Base-by-base conservation (phyloP, 164 flowering plant species). In the Stephania cephalantha region DNA sequence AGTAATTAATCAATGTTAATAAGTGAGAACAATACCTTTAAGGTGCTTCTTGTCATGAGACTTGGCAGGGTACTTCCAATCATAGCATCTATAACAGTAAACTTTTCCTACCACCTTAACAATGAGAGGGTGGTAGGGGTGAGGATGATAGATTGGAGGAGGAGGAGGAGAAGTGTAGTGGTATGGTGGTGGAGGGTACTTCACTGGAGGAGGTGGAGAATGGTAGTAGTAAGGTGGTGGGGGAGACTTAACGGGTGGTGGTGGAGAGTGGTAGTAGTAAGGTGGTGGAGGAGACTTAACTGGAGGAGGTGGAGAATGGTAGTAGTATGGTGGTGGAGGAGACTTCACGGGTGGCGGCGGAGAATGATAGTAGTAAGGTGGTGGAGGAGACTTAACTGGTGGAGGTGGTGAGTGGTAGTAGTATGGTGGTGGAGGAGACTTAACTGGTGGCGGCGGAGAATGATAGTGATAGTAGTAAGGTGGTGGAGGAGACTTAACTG, bases 11-110 rank as follows among this genome's bases (percentile, higher is more conserved):
- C 45, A 29, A 30, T 11, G 15, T 68, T 25, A 68, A 35, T 17
- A 35, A 13, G 45, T 29, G 17, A 55, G 20, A 46, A 35, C 17
- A 63, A 6, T 84, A 91, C 93, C 96, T 82, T 88, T 81, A 78
- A 91, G 93, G 42, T 87, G 96, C 68, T 89, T 87, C 86, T 88
- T 91, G 81, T 82, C 84, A 68, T 91, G 92, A 50, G 93, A 89
- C 77, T 89, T 90, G 25, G 11, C 53, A 3, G 88, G 89, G 71
- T 86, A 72, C 12, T n/a, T 70, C 93, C 90, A 86, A 75, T 91
- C 86, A 67, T 89, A 90, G 85, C 96, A 91, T 81, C 81, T 86
- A 84, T 84, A 88, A 83, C 92, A 91, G 83, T 91, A 91, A 1
- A 91, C 93, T 68, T 87, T 90, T 55, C 96, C 96, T 3, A 87